A percentile compares a stretch with the other conserved stretches of the same genome.
These are phyloP conservation scores for Boletus subparvulus DNA, from an alignment of 768 basidiomycete genomes.

Conservation along the genomic window DNA sequence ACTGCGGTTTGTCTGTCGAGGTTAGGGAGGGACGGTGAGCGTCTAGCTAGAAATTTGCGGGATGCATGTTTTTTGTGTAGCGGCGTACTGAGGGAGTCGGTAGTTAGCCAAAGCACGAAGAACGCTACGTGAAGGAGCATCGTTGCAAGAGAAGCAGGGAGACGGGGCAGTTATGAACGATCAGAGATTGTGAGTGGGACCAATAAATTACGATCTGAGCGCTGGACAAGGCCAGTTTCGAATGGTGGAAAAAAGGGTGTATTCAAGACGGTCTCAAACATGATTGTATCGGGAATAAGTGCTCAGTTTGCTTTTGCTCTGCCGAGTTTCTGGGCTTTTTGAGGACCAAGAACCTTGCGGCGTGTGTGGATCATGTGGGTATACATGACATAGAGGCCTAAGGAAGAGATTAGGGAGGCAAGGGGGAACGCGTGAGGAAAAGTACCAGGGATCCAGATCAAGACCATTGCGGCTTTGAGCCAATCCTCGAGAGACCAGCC, in stretches of 20 bases:
- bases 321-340: constrained; percentile 34
- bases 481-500: constrained; percentile 61
- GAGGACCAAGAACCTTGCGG: constrained; percentile 48
- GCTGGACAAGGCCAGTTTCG: not conserved
- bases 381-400: constrained; percentile 55
- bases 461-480: constrained; percentile 58
- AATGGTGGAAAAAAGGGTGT: not conserved
- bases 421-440: not conserved
- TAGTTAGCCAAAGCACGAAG: constrained; percentile 5
- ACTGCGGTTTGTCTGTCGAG: constrained; percentile 10
- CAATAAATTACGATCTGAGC: constrained; percentile 7
- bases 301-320: constrained; percentile 22
- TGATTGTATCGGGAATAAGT: not conserved
- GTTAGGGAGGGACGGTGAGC: not conserved
- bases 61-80: constrained; percentile 1
- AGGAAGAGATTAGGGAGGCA: not conserved
- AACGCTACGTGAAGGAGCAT: constrained; percentile 14
- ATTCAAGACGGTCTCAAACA: constrained; percentile 20
- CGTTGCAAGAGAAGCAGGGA: not conserved
- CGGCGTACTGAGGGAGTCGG: constrained; percentile 12
- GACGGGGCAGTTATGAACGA: not conserved
- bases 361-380: constrained; percentile 61
- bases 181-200: constrained; percentile 9
- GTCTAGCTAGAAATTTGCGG: not conserved
- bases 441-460: constrained; percentile 88